Evolutionary conservation across 257 asterid genomes (phyloP), one percentile per base, ranked within the genome.

Genomic region (Cynanchum wilfordii): DNA sequence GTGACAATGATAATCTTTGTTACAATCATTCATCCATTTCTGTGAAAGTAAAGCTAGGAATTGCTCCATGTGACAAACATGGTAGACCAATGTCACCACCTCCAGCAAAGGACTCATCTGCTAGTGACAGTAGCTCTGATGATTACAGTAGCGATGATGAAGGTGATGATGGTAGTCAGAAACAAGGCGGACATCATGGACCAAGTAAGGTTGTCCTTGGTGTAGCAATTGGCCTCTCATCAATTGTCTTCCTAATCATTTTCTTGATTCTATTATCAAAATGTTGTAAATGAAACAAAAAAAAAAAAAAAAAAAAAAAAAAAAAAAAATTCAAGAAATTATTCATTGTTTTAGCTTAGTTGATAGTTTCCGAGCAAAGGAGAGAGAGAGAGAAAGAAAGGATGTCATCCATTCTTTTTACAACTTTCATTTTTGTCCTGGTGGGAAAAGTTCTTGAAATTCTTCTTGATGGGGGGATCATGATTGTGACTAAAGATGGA

Each of bases 121-220:
- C 82, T 2, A 83, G 77, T 51, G 86, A 81, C 68, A 79, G 83
- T 11, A 71, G 82, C 29, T 88, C 83, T 25, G 71, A 49, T 52
- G 86, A 80, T 9, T 86, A 87, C 57, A 30, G 76, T 24, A 82
- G 73, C 50, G 79, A 78, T 59, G 85, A 71, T 38, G 54, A 56
- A 47, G 63, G 24, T 57, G 79, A 79, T 59, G 85, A 71, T 38
- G 54, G 62, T 60, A 62, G 33, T 66, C 79, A 63, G 68, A 86
- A 72, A 36, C 83, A 80, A 74, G 82, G 76, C 69, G 86, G 75
- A 77, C 88, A 85, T 54, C 79, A 66, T 69, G 99, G 99, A 1
- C 95, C 98, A 64, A 95, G 78, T 84, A 95, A 87, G 93, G 83
- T 90, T 75, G 98, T 95, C 80, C 93, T 95, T 70, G 97, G 97